phyloP scores from a whole-genome alignment of 129 eudicot genomes.

The Flaveria ramosissima region DNA sequence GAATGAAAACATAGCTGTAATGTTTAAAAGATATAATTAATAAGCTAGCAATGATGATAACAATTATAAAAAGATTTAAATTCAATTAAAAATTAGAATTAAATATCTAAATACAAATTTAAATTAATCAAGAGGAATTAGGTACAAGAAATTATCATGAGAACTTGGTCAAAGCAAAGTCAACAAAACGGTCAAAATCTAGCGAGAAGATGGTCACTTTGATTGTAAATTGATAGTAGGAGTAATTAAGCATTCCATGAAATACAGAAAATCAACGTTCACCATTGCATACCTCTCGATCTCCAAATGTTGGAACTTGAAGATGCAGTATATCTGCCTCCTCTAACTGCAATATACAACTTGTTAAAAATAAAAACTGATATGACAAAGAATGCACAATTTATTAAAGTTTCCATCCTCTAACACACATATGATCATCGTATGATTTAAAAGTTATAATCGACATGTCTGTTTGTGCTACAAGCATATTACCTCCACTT shows the following conservation, averaged over 20 bases:
- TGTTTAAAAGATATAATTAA: neutral
- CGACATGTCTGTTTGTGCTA: conserved; percentile 12
- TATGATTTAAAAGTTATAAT: neutral
- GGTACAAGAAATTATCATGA: neutral
- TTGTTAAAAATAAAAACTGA: conserved; percentile 1
- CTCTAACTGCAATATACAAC: conserved; percentile 37
- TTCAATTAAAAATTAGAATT: neutral
- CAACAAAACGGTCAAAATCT: neutral
- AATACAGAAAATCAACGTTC: conserved; percentile 11
- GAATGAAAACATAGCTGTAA: neutral
- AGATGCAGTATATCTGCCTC: conserved; percentile 35
- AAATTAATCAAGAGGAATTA: neutral
- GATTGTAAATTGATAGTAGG: neutral
- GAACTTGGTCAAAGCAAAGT: neutral
- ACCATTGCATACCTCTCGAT: conserved; percentile 44
- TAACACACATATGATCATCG: neutral
- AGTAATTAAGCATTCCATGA: conserved; percentile 7
- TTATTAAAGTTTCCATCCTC: neutral
- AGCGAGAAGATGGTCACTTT: neutral
- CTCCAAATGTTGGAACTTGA: conserved; percentile 41
- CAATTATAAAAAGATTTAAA: neutral
- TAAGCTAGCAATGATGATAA: neutral
- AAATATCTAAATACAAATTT: neutral
- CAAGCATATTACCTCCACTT: conserved; percentile 66
- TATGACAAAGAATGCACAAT: neutral